phyloP scores from a whole-genome alignment of 2,329 filamentous ascomycete genomes.

The Capronia epimyces region DNA sequence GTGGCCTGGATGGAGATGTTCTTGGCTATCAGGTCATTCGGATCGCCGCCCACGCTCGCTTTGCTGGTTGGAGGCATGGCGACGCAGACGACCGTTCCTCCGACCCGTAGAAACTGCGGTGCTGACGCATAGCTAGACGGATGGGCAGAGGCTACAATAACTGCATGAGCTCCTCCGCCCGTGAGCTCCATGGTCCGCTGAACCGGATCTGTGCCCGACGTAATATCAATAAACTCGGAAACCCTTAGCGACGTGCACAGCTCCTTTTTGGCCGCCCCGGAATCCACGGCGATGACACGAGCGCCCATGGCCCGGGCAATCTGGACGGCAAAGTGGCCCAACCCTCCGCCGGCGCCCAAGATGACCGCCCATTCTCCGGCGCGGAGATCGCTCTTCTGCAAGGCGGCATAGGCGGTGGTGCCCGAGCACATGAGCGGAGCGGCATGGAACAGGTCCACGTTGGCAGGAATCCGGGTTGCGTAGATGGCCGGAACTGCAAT shows the following conservation, averaged over 20 bases:
- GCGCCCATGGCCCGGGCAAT: slow-evolving; percentile 41
- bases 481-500: no score
- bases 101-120: neutral
- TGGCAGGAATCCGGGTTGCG: no score
- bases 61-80: neutral
- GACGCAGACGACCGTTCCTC: neutral
- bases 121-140: neutral
- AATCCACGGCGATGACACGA: slow-evolving; percentile 38
- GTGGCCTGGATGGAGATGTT: no score
- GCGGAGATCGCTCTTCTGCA: slow-evolving; percentile 36
- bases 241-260: slow-evolving; percentile 33
- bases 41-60: neutral
- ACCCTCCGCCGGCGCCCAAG: slow-evolving; percentile 36
- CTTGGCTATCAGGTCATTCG: no score
- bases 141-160: neutral
- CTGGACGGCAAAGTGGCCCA: slow-evolving; percentile 33
- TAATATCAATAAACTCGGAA: slow-evolving; percentile 38
- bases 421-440: slow-evolving; percentile 36
- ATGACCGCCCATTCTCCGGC: slow-evolving; percentile 27
- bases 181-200: slow-evolving; percentile 5
- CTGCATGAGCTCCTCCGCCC: neutral
- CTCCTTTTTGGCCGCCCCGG: slow-evolving; percentile 31
- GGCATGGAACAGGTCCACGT: slow-evolving; percentile 21
- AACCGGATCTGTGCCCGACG: slow-evolving; percentile 16
- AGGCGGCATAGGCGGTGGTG: slow-evolving; percentile 32